phyloP scores from a whole-genome alignment of 108 stramenopile species.

The Bacterosira constricta region DNA sequence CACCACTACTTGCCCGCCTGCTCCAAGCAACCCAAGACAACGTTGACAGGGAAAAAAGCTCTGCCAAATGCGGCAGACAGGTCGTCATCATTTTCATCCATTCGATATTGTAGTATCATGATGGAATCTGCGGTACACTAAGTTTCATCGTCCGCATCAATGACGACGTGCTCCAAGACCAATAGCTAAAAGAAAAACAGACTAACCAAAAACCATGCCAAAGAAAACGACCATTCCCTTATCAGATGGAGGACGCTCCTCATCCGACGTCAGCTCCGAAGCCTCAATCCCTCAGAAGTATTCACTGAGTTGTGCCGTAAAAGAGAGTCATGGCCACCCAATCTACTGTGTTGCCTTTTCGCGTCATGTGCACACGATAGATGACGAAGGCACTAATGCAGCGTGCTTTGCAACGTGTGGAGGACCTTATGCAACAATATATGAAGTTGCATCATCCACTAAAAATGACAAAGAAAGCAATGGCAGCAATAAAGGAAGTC shows the following conservation, averaged over 20 bases:
- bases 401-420: constrained; percentile 67
- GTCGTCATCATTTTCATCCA: too few relatives aligned
- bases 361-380: constrained; percentile 33
- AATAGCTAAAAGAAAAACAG: neutral
- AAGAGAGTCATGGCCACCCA: constrained; percentile 56
- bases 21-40: too few relatives aligned
- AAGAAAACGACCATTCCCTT: too few relatives aligned
- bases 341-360: constrained; percentile 68
- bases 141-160: neutral
- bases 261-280: neutral
- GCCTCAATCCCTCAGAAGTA: neutral
- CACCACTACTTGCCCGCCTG: too few relatives aligned
- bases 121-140: too few relatives aligned
- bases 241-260: too few relatives aligned
- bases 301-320: constrained; percentile 18
- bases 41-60: too few relatives aligned
- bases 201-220: neutral
- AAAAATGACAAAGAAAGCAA: neutral
- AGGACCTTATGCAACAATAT: constrained; percentile 53
- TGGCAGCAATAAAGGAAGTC: neutral
- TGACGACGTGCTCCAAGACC: neutral
- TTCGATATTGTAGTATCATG: too few relatives aligned
- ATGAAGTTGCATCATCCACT: constrained; percentile 39
- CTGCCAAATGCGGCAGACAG: too few relatives aligned
- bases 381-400: neutral